Evolutionary conservation across 1,284 basidiomycete species (phyloP).

Genomic region (Bjerkandera adusta): DNA sequence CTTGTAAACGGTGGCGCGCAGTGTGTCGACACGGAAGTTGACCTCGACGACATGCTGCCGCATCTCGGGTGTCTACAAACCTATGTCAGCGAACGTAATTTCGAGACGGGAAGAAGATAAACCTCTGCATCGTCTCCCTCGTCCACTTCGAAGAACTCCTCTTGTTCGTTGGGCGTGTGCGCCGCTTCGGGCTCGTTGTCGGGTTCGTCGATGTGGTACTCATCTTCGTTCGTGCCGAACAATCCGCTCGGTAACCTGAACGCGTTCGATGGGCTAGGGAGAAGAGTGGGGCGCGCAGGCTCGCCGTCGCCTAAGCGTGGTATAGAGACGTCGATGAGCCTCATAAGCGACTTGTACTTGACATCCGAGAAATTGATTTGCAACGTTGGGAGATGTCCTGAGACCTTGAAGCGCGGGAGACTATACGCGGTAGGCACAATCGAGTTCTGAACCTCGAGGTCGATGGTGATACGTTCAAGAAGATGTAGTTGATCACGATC

Average conservation of each 20-base stretch:
- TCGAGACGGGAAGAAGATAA: not conserved
- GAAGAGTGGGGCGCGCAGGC: constrained; percentile 23
- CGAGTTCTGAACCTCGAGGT: constrained; percentile 90
- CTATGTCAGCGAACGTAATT: too few species aligned
- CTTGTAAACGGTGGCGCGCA: constrained; percentile 85
- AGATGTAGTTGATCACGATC: constrained; percentile 75
- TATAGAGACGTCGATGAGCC: constrained; percentile 88
- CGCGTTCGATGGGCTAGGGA: constrained; percentile 21
- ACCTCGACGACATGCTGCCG: constrained; percentile 89
- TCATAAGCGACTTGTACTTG: constrained; percentile 96
- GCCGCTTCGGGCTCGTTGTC: constrained; percentile 34
- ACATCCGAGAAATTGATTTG: constrained; percentile 94
- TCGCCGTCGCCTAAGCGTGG: constrained; percentile 75
- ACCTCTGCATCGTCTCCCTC: constrained; percentile 61
- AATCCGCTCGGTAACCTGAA: constrained; percentile 56
- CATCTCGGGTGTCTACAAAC: constrained; percentile 59
- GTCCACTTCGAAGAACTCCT: constrained; percentile 74
- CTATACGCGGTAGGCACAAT: constrained; percentile 88
- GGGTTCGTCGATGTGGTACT: constrained; percentile 74
- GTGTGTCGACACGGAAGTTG: constrained; percentile 84
- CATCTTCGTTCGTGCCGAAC: constrained; percentile 47
- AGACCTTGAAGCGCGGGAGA: constrained; percentile 89
- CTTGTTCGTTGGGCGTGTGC: constrained; percentile 34
- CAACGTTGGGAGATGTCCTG: constrained; percentile 86
- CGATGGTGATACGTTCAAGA: constrained; percentile 91